These are phyloP conservation scores for Hygrocybe coccinea DNA, from an alignment of 768 basidiomycete species.

Conservation along the genomic window DNA sequence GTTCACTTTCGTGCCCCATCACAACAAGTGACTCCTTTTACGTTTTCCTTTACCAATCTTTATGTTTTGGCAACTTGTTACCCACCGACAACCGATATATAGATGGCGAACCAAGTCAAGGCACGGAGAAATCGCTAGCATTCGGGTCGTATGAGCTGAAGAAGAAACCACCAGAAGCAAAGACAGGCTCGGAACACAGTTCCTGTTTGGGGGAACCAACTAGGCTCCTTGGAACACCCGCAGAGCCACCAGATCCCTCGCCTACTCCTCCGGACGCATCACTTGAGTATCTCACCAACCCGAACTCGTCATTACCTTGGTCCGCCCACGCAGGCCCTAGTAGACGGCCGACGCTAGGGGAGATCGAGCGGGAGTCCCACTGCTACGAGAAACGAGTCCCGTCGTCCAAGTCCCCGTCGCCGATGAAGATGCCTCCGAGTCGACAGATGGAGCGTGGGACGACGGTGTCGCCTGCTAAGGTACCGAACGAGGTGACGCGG, in stretches of 20 bases:
- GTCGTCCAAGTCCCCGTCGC: constrained; percentile 55
- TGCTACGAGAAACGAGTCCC: constrained; percentile 40
- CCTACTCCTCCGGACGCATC: not conserved
- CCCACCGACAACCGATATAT: too few species aligned
- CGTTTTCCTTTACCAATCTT: too few species aligned
- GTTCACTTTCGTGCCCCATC: too few species aligned
- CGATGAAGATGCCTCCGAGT: constrained; percentile 40
- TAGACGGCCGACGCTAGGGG: constrained; percentile 13
- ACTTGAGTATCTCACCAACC: not conserved
- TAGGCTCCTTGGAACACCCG: not conserved
- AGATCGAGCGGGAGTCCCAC: constrained; percentile 22
- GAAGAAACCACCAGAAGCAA: not conserved
- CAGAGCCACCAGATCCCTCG: not conserved
- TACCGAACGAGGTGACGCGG: constrained; percentile 46
- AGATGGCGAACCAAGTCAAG: not conserved
- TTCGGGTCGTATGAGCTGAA: not conserved
- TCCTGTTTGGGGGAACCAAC: not conserved
- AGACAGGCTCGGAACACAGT: too few species aligned
- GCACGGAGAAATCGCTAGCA: not conserved
- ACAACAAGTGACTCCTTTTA: too few species aligned
- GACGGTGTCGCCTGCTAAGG: constrained; percentile 39
- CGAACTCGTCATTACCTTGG: not conserved
- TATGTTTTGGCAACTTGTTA: too few species aligned
- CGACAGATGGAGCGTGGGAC: not conserved
- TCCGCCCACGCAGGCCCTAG: not conserved